Evolutionary conservation across 1,139 yeast species (phyloP), one percentile per base, ranked within the genome.

Genomic region (Yamadazyma kanchanaburiensis): DNA sequence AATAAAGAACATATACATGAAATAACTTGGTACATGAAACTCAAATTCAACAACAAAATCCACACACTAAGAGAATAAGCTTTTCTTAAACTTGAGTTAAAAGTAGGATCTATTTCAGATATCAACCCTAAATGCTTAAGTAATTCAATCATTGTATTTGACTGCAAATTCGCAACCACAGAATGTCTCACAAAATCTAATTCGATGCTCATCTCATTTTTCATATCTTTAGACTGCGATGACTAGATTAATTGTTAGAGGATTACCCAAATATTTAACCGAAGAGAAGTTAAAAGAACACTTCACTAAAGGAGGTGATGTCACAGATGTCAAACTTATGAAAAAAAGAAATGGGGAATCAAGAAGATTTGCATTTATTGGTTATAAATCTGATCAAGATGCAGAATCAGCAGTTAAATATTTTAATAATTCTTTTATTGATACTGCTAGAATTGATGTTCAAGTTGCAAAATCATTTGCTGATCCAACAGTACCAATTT

Each of bases 181-280:
- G n/a, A n/a, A n/a, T n/a, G n/a, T n/a, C n/a, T n/a, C n/a, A n/a
- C 7, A 18, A 18, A 18, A 10, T 10, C 20, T 7, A 7, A 18
- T 18, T 18, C 10, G 7, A 10, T 18, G 20, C 27, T 16, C 31
- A 32, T 23, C 35, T 27, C 42, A 35, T 24, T n/a, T n/a, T n/a
- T n/a, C n/a, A n/a, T n/a, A n/a, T n/a, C n/a, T n/a, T n/a, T n/a
- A n/a, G n/a, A 11, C 15, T 8, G 27, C 10, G 25, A 82, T 82
- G 96, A 89, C 98, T 23, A 83, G 99, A 59, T 72, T 94, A 36
- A 91, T 91, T 46, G 95, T 94, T n/a, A 94, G 87, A 56, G 95
- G 95, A 26, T 68, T 91, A 35, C 98, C 99, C 15, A 65, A 70
- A 40, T 85, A 85, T 52, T 73, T 79, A 38, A 77, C 81, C 1